Evolutionary conservation across 2,329 filamentous ascomycete species (phyloP).

Genomic region (Colletotrichum higginsianum): DNA sequence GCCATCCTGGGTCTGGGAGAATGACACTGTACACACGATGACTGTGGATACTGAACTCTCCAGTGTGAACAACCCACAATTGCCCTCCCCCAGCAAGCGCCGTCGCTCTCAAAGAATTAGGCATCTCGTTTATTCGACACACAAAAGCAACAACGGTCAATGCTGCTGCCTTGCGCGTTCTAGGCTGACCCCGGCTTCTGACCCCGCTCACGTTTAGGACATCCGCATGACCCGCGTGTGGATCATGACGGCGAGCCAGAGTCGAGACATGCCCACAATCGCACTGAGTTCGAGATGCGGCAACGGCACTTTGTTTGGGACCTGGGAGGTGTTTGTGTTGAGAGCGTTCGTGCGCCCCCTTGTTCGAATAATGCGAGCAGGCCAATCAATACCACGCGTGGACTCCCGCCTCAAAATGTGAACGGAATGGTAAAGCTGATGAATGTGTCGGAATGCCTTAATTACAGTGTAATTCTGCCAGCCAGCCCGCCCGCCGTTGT

Average conservation of each 20-base stretch:
- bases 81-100: conserved; percentile 7
- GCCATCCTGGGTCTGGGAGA: background rate
- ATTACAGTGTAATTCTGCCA: background rate
- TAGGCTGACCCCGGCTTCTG: background rate
- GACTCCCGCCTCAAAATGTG: background rate
- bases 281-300: conserved; percentile 10
- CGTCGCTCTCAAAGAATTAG: conserved; percentile 4
- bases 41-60: conserved; percentile 10
- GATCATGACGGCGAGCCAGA: conserved; percentile 1
- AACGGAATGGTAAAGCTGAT: background rate
- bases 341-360: background rate
- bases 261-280: conserved; percentile 14
- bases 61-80: conserved; percentile 1
- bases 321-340: background rate
- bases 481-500: conserved; percentile 3
- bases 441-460: background rate
- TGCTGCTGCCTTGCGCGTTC: conserved; percentile 24
- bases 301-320: conserved; percentile 1
- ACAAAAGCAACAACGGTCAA: conserved; percentile 29
- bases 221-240: conserved; percentile 23
- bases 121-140: conserved; percentile 31
- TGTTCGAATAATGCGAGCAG: conserved; percentile 3
- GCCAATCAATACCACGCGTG: background rate
- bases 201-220: conserved; percentile 19
- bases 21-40: background rate